Base-by-base conservation (phyloP, 169 alveolate species). In the Cyclospora cayetanensis region DNA sequence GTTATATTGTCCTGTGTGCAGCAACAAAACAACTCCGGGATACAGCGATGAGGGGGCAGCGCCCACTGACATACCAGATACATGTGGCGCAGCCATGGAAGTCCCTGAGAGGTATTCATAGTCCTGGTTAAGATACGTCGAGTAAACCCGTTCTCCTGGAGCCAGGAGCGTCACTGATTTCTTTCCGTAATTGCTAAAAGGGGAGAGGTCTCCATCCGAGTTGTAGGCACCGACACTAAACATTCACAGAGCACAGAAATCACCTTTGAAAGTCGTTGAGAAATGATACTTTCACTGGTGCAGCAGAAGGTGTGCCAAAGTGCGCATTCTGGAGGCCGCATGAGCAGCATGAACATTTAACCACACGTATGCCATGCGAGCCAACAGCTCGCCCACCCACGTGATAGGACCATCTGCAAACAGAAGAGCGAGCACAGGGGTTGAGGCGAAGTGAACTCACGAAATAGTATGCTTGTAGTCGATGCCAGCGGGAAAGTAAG, bases 31-130 rank as follows among this genome's bases (percentile, higher is more conserved):
- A n/a, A n/a, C n/a, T n/a, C n/a, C n/a, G n/a, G n/a, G n/a, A n/a
- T n/a, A n/a, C n/a, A n/a, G n/a, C n/a, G n/a, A n/a, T n/a, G n/a
- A n/a, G n/a, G n/a, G n/a, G n/a, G n/a, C n/a, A n/a, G n/a, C n/a
- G n/a, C n/a, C n/a, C n/a, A 20, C 18, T n/a, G 25, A 25, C 76
- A n/a, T 91, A 79, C 96, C 96, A 27, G 96, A 90, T 35, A 95
- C 96, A 55, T 90, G 92, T 22, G 96, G 96, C 5, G 96, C 72
- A 15, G 96, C 95, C 96, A 95, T 95, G 72, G 96, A 95, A 18
- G 96, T 95, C 35, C 96, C 96, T 18, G 96, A 95, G n/a, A 88
- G 65, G 29, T 63, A 53, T 41, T 70, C 70, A 52, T 86, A 95
- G 53, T 92, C 90, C 7, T 70, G 72, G 12, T 91, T 88, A 7